Conservation (phyloP, 345 rosid species). For the Euphorbia lathyris region DNA sequence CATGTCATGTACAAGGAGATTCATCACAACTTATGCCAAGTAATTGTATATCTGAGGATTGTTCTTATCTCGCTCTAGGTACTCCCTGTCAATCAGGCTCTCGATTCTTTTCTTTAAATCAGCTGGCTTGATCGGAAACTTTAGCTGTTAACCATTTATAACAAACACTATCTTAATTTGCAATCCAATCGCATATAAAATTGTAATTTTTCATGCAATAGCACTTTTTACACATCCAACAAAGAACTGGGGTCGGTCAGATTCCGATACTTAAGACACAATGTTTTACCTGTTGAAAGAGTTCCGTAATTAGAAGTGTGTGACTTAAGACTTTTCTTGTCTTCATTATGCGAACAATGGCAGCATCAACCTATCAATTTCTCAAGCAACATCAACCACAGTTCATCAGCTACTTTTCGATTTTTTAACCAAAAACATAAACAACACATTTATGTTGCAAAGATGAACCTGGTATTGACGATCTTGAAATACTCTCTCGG, state of each 20-base stretch:
- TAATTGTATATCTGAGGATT: conserved; percentile 97
- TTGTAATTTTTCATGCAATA: background rate
- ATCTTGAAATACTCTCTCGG: conserved; percentile 97
- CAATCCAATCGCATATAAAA: background rate
- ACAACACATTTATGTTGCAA: background rate
- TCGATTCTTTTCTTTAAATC: conserved; percentile 98
- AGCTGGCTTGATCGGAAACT: conserved; percentile 91
- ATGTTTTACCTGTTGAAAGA: conserved; percentile 85
- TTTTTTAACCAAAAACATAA: background rate
- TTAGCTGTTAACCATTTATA: conserved; percentile 55
- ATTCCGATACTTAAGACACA: too few relatives aligned
- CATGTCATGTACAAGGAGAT: conserved; percentile 20
- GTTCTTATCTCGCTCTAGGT: conserved; percentile 97
- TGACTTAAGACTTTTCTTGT: conserved; percentile 95
- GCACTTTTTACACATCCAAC: background rate
- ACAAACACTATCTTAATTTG: background rate
- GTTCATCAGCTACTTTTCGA: conserved; percentile 7
- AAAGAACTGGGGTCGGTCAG: background rate
- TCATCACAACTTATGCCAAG: conserved; percentile 46
- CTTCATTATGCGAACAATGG: conserved; percentile 98
- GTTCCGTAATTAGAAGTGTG: conserved; percentile 98
- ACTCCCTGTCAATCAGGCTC: conserved; percentile 92
- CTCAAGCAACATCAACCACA: conserved; percentile 1
- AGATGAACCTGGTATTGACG: conserved; percentile 90
- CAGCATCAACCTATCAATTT: conserved; percentile 80